Conservation (phyloP, 257 asterid species). For the Oldenlandia corymbosa region DNA sequence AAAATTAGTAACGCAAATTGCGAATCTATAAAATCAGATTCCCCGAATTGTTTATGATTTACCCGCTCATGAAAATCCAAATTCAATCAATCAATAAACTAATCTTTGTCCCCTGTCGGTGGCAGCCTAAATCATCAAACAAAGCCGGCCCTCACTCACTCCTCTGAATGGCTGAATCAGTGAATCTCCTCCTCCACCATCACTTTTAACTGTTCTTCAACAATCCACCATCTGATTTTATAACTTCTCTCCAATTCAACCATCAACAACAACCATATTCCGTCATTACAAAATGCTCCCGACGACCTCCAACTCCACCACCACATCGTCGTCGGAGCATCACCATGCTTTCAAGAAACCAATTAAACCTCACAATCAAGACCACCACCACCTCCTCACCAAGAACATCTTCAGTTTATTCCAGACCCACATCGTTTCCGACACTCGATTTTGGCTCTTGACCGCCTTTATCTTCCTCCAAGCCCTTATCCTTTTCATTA, state of each 20-base stretch:
- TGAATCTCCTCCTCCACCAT: not conserved
- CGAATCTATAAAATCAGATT: too few species aligned
- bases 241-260: too few species aligned
- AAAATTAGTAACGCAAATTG: too few species aligned
- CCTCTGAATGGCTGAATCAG: too few species aligned
- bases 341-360: constrained; percentile 17
- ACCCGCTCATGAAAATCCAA: too few species aligned
- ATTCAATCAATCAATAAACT: too few species aligned
- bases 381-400: constrained; percentile 23
- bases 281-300: constrained; percentile 13
- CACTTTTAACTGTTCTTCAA: not conserved
- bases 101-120: constrained; percentile 15
- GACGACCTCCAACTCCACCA: not conserved
- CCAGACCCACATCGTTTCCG: constrained; percentile 37
- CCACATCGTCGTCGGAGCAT: constrained; percentile 3
- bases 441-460: constrained; percentile 57
- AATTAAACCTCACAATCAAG: constrained; percentile 20
- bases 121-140: not conserved
- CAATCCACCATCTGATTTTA: not conserved
- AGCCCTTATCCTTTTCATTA: constrained; percentile 39
- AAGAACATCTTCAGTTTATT: constrained; percentile 28
- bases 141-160: not conserved
- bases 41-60: too few species aligned
- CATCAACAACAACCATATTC: too few species aligned
- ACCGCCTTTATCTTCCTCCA: constrained; percentile 50